Evolutionary conservation across 2,329 filamentous ascomycete species (phyloP).

Genomic region (Hypoxylon sp.): DNA sequence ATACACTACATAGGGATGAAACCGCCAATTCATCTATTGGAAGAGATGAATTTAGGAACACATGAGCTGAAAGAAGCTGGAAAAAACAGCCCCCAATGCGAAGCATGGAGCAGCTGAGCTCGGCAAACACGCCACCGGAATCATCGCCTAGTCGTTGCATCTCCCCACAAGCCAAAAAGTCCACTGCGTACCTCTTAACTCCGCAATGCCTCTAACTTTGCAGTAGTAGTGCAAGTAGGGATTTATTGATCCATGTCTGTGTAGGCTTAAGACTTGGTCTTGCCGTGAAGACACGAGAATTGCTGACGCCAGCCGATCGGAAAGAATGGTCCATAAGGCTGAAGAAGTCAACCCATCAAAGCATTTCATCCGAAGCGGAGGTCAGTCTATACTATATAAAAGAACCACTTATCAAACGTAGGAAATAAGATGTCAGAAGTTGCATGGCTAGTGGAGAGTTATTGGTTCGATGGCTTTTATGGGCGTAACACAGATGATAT

Average conservation of each 20-base stretch:
- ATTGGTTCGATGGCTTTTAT: background rate
- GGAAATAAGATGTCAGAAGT: background rate
- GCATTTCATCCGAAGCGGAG: slow-evolving; percentile 1
- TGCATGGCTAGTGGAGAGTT: background rate
- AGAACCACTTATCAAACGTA: background rate
- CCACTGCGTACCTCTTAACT: slow-evolving; percentile 3
- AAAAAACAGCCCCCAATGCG: slow-evolving; percentile 10
- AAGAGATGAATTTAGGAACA: background rate
- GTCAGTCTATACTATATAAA: background rate
- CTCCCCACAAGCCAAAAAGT: slow-evolving; percentile 8
- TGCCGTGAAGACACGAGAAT: slow-evolving; percentile 5
- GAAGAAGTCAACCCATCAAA: background rate
- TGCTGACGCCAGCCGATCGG: slow-evolving; percentile 32
- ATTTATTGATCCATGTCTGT: background rate
- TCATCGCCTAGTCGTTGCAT: background rate
- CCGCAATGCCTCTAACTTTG: background rate
- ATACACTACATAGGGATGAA: slow-evolving; percentile 3
- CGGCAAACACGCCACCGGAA: background rate
- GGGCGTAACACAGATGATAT: background rate
- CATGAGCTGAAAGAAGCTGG: slow-evolving; percentile 5
- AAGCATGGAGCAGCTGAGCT: background rate
- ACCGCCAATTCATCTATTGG: background rate
- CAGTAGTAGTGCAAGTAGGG: background rate
- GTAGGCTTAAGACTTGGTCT: background rate
- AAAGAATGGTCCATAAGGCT: slow-evolving; percentile 23